Percentiles rank a stretch among this genome's conserved stretches.
phyloP scores from a whole-genome alignment of 176 grass and related monocot species.

The Ensete ventricosum region DNA sequence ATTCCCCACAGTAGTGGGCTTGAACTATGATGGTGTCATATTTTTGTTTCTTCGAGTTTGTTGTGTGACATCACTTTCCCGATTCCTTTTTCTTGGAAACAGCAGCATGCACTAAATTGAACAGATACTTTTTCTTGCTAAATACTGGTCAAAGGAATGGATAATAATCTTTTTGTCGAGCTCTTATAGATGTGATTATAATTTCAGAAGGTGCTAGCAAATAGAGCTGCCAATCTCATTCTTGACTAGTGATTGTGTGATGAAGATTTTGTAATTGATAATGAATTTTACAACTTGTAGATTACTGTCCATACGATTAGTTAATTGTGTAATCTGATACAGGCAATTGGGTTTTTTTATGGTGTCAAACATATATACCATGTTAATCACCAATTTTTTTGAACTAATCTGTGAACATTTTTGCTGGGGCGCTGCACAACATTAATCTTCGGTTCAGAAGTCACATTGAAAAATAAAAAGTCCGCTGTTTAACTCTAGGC shows the following conservation, averaged over 20 bases:
- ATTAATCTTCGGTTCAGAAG: not conserved
- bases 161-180: too few species aligned
- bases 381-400: not conserved
- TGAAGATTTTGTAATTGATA: not conserved
- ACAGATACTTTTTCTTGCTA: too few species aligned
- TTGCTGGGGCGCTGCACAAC: not conserved
- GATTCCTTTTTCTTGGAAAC: too few species aligned
- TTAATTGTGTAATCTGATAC: not conserved
- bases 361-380: not conserved
- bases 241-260: not conserved
- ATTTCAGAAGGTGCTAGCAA: too few species aligned
- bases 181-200: too few species aligned
- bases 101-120: too few species aligned
- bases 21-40: too few species aligned
- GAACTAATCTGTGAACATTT: not conserved
- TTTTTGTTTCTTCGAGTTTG: too few species aligned
- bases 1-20: too few species aligned
- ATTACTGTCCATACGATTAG: not conserved
- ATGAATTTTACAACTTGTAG: too few species aligned
- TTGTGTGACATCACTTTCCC: too few species aligned
- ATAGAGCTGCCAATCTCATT: not conserved
- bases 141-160: too few species aligned
- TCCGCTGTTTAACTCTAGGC: not conserved
- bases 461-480: not conserved
- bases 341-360: not conserved